Percentiles rank a stretch among this genome's conserved stretches.
Evolutionary conservation across 2,329 filamentous ascomycete species (phyloP).

Genomic region (Aspergillus awamori): DNA sequence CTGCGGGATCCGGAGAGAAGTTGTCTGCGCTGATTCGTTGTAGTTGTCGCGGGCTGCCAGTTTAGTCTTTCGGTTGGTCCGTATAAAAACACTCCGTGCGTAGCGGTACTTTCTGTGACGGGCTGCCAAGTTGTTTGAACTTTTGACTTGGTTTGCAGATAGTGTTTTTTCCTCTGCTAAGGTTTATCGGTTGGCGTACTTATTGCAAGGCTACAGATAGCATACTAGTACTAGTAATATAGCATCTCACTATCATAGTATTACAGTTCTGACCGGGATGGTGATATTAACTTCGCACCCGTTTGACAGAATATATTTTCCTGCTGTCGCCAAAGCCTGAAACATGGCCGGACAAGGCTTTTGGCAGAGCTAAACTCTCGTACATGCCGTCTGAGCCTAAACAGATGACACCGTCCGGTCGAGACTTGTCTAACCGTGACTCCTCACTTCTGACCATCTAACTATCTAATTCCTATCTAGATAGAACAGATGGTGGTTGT

Average conservation of each 20-base stretch:
- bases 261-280: neutral
- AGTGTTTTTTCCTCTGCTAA: neutral
- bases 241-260: neutral
- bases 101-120: neutral
- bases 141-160: neutral
- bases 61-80: neutral
- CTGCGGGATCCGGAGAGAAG: neutral
- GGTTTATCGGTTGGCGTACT: neutral
- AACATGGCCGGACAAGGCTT: neutral
- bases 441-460: neutral
- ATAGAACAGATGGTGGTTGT: neutral
- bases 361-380: neutral
- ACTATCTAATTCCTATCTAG: neutral
- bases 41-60: neutral
- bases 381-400: neutral
- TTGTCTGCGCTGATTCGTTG: neutral
- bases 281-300: neutral
- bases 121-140: neutral
- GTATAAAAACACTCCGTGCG: neutral
- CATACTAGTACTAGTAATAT: neutral
- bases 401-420: neutral
- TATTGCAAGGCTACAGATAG: neutral
- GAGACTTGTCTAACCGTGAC: too few relatives aligned
- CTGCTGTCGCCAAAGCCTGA: neutral
- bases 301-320: neutral